A percentile compares a stretch with the other conserved stretches of the same genome.
Conservation (phyloP, 2,329 filamentous ascomycete species). For the Dactylonectria macrodidyma region DNA sequence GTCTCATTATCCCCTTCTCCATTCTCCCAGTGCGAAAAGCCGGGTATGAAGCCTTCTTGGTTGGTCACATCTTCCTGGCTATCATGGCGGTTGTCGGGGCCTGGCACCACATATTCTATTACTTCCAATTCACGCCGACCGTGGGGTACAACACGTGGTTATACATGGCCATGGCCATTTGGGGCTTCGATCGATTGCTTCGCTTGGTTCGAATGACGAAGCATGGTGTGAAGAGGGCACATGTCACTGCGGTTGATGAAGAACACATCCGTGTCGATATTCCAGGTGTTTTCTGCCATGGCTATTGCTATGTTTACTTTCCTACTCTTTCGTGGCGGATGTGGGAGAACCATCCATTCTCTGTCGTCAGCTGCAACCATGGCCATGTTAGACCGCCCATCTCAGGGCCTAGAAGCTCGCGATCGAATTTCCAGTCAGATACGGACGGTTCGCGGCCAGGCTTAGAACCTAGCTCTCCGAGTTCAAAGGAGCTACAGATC, state of each 20-base stretch:
- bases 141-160: slow-evolving; percentile 60
- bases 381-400: neutral
- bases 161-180: slow-evolving; percentile 45
- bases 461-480: neutral
- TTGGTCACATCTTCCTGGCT: slow-evolving; percentile 56
- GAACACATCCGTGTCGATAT: slow-evolving; percentile 60
- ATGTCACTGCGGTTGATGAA: slow-evolving; percentile 53
- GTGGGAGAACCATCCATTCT: slow-evolving; percentile 72
- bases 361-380: slow-evolving; percentile 44
- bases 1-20: slow-evolving; percentile 45
- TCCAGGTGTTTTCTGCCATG: slow-evolving; percentile 54
- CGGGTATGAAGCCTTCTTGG: slow-evolving; percentile 59
- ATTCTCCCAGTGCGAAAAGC: slow-evolving; percentile 51
- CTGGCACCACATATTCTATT: slow-evolving; percentile 57
- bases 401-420: neutral
- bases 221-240: slow-evolving; percentile 55
- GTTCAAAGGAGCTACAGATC: neutral
- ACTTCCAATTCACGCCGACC: neutral
- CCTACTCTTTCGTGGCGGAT: slow-evolving; percentile 57
- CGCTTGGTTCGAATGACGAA: slow-evolving; percentile 56
- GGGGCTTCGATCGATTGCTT: slow-evolving; percentile 60
- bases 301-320: slow-evolving; percentile 65
- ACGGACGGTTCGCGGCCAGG: neutral
- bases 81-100: slow-evolving; percentile 57
- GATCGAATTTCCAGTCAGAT: neutral